A percentile compares a stretch with the other conserved stretches of the same genome.
phyloP scores from a whole-genome alignment of 129 eudicot genomes.

The Flaveria trinervia region DNA sequence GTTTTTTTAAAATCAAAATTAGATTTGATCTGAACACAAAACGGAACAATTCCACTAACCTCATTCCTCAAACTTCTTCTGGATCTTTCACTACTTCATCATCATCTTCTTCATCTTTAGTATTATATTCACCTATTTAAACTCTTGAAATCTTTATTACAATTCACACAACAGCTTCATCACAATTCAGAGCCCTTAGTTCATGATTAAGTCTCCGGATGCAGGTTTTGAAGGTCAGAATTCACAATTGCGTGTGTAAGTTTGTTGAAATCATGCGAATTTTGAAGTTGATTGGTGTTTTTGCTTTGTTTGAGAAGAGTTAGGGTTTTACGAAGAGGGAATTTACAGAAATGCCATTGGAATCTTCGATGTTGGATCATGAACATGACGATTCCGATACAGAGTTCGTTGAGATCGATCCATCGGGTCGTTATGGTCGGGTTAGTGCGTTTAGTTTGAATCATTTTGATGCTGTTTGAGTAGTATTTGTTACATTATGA shows the following conservation, averaged over 20 bases:
- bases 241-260: background rate
- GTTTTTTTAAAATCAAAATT: background rate
- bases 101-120: background rate
- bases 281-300: conserved; percentile 22
- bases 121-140: background rate
- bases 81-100: conserved; percentile 22
- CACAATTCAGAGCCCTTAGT: conserved; percentile 20
- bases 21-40: conserved; percentile 27
- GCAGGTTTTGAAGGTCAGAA: background rate
- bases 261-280: background rate
- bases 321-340: conserved; percentile 32
- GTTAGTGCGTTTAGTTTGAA: conserved; percentile 42
- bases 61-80: conserved; percentile 9
- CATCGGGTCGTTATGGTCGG: conserved; percentile 94
- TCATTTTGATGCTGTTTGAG: background rate
- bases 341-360: conserved; percentile 46
- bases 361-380: conserved; percentile 48
- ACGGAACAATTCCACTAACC: conserved; percentile 8
- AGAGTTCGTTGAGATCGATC: conserved; percentile 83
- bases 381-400: conserved; percentile 66
- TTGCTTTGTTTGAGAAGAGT: conserved; percentile 14
- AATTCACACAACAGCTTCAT: background rate
- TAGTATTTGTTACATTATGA: background rate
- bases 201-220: conserved; percentile 9
- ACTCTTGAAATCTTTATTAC: background rate